These are phyloP conservation scores for Spongospora subterranea DNA, from an alignment of 208 protist species.

Conservation along the genomic window DNA sequence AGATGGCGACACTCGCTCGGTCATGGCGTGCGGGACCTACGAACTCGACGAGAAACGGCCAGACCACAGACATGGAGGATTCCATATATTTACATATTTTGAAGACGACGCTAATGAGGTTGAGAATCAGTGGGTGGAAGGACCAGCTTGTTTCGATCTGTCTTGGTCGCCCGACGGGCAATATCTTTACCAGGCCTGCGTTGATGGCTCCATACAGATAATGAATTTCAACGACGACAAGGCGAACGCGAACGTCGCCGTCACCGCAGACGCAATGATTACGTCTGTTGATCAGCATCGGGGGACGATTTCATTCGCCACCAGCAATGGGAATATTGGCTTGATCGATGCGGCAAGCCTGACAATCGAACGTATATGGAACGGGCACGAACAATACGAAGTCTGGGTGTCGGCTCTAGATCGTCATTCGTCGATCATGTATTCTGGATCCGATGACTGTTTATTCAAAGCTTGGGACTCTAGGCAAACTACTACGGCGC, in stretches of 20 bases:
- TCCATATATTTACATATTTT: not conserved
- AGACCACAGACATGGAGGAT: not conserved
- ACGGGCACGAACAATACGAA: not conserved
- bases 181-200: not conserved
- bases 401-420: not conserved
- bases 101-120: not conserved
- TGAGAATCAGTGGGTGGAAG: not conserved
- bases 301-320: not conserved
- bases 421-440: not conserved
- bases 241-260: not conserved
- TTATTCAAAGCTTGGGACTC: not conserved
- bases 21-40: slow-evolving; percentile 33
- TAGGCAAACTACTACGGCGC: not conserved
- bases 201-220: not conserved
- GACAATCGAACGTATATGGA: not conserved
- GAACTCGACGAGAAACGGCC: not conserved
- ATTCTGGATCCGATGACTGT: slow-evolving; percentile 42
- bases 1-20: not conserved
- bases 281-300: slow-evolving; percentile 18
- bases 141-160: not conserved
- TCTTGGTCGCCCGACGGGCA: slow-evolving; percentile 9
- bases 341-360: not conserved
- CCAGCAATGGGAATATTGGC: not conserved
- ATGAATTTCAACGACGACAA: not conserved
- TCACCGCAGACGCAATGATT: not conserved